Evolutionary conservation across 139 green algal species (phyloP), one percentile per base, ranked within the genome.

Genomic region (Eudorina sp.): DNA sequence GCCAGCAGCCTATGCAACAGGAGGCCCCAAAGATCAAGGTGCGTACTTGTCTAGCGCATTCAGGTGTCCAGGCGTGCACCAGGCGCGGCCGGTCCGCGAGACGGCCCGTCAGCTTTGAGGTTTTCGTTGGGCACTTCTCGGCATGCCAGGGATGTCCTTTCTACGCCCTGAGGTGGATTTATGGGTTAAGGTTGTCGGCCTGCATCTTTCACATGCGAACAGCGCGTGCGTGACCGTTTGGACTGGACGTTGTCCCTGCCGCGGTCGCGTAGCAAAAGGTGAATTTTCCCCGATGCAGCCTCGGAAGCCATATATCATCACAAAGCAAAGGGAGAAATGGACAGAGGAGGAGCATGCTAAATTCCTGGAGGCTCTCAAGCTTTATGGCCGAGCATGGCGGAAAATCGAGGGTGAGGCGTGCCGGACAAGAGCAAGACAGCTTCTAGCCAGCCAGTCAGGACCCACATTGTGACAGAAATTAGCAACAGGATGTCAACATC

Each of bases 321-420:
- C 92, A 27, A 97, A 96, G 83, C 92, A 93, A 66, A 87, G 96
- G 3, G 94, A 97, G 73, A 75, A 91, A 0, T 99, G 97, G 97
- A 98, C 96, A 0, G 95, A 98, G 1, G 92, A 97, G 23, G 97
- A 99, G 93, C 97, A 99, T 60, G 66, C 90, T 7, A 88, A 92
- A 0, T 99, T 99, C 83, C 43, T 99, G 60, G 96, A 98, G 31
- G 97, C 95, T 5, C 82, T 99, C 0, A 94, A 96, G 29, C 69
- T 97, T 29, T 95, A 98, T 80, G 92, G 92, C 3, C 83, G 93
- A 0, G 84, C 76, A 21, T 96, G 93, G 92, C 69, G 89, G 2
- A 93, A 92, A 43, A 94, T 94, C 60, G 90, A 94, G 69, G 92
- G 92, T 94, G 70, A n/a, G 83, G 43, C n/a, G 19, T 16, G 62